phyloP scores from a whole-genome alignment of 345 rosid genomes.

The Brassica nigra region DNA sequence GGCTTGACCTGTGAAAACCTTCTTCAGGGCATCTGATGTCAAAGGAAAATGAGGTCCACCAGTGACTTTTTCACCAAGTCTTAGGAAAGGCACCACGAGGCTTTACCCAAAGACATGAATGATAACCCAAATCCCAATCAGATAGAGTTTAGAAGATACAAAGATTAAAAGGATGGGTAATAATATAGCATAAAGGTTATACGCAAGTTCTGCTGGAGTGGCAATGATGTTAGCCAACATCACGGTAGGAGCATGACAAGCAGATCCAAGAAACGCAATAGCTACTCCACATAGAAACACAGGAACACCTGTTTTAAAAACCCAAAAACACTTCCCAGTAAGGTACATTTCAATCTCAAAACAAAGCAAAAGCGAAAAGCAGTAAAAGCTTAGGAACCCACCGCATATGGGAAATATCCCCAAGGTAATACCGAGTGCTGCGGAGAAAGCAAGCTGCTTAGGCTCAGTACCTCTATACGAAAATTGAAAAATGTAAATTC shows the following conservation, averaged over 20 bases:
- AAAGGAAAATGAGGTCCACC: constrained; percentile 93
- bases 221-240: constrained; percentile 89
- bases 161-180: neutral
- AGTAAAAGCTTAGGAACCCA: constrained; percentile 29
- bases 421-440: constrained; percentile 79
- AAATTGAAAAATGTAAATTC: neutral
- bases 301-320: constrained; percentile 66
- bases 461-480: constrained; percentile 81
- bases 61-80: constrained; percentile 74
- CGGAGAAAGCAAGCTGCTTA: constrained; percentile 82
- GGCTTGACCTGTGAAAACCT: constrained; percentile 86
- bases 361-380: too few species aligned
- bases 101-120: constrained; percentile 45
- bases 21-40: constrained; percentile 89
- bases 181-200: constrained; percentile 7
- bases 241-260: constrained; percentile 82
- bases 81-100: constrained; percentile 88
- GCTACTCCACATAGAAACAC: constrained; percentile 86
- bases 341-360: constrained; percentile 27
- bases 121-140: constrained; percentile 20
- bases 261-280: constrained; percentile 72
- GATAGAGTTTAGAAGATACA: neutral
- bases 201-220: constrained; percentile 88
- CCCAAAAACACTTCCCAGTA: neutral
- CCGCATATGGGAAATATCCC: constrained; percentile 94